phyloP scores from a whole-genome alignment of 2,329 filamentous ascomycete genomes.

The Microdochium trichocladiopsis region DNA sequence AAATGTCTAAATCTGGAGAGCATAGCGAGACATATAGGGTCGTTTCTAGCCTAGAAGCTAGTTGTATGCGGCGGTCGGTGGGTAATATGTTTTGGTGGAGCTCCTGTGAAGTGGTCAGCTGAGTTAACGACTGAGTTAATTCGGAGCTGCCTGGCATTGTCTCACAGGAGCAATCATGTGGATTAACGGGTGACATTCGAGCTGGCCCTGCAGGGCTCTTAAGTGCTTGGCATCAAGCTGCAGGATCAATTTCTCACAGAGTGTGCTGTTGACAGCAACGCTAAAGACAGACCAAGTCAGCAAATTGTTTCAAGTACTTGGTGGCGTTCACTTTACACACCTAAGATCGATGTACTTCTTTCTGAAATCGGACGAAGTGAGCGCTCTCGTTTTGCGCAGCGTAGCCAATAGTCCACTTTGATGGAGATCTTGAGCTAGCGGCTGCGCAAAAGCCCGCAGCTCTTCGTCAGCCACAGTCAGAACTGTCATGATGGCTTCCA shows the following conservation, averaged over 20 bases:
- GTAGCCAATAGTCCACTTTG: conserved; percentile 25
- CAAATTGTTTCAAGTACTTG: too few relatives aligned
- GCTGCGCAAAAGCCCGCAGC: conserved; percentile 40
- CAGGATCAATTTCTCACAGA: background rate
- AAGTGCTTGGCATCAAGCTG: background rate
- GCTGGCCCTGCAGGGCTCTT: conserved; percentile 14
- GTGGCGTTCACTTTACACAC: conserved; percentile 21
- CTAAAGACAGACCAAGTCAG: background rate
- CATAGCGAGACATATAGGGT: conserved; percentile 57
- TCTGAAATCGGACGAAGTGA: conserved; percentile 29
- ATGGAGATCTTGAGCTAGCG: conserved; percentile 29
- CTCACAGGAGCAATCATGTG: conserved; percentile 19
- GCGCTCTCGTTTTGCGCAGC: conserved; percentile 25
- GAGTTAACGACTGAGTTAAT: too few relatives aligned
- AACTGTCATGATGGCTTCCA: conserved; percentile 46
- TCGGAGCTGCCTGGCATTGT: too few relatives aligned
- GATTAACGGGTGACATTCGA: background rate
- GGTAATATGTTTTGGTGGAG: conserved; percentile 46
- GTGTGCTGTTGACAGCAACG: background rate
- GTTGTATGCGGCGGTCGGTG: conserved; percentile 37
- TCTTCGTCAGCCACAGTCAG: conserved; percentile 43
- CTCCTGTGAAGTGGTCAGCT: conserved; percentile 30
- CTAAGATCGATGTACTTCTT: conserved; percentile 45
- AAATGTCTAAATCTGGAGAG: conserved; percentile 58
- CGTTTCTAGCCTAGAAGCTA: conserved; percentile 52